These are phyloP conservation scores for Raffaelea ambrosiae DNA, from an alignment of 2,329 filamentous ascomycete species.

Conservation along the genomic window DNA sequence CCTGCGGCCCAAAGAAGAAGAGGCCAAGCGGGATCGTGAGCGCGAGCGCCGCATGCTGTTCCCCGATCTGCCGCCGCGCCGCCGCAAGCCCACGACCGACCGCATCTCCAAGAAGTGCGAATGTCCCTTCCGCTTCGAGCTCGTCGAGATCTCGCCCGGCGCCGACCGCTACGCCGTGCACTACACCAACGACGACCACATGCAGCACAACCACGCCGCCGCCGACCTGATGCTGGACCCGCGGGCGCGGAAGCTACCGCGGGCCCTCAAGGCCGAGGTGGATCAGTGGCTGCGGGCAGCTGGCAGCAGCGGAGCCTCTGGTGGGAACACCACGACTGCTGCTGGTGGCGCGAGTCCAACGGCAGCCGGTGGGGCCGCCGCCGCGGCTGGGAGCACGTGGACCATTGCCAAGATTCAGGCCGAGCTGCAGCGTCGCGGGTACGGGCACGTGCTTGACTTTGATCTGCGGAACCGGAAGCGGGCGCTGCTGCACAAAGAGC, in stretches of 20 bases:
- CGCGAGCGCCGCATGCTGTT: neutral
- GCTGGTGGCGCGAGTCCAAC: neutral
- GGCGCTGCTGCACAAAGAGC: conserved; percentile 19
- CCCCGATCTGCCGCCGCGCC: conserved; percentile 12
- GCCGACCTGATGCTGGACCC: conserved; percentile 26
- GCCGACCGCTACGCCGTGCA: conserved; percentile 27
- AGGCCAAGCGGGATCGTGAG: neutral
- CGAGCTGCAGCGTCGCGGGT: conserved; percentile 23
- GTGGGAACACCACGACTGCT: neutral
- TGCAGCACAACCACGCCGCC: conserved; percentile 25
- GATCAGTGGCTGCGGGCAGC: conserved; percentile 23
- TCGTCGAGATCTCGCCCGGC: conserved; percentile 24
- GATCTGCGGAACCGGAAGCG: conserved; percentile 28
- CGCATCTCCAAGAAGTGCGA: conserved; percentile 27
- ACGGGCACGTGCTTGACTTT: conserved; percentile 26
- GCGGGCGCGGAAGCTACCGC: conserved; percentile 24
- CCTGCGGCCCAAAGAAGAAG: conserved; percentile 15
- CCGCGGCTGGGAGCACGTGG: conserved; percentile 3
- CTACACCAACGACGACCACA: conserved; percentile 26
- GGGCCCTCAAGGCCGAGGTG: conserved; percentile 21
- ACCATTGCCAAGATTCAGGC: conserved; percentile 26
- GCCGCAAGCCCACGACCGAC: conserved; percentile 24
- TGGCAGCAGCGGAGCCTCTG: neutral
- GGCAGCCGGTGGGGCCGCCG: neutral
- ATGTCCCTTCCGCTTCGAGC: conserved; percentile 27